Evolutionary conservation across 139 green algal species (phyloP).

Genomic region (Yamagishiella unicocca): DNA sequence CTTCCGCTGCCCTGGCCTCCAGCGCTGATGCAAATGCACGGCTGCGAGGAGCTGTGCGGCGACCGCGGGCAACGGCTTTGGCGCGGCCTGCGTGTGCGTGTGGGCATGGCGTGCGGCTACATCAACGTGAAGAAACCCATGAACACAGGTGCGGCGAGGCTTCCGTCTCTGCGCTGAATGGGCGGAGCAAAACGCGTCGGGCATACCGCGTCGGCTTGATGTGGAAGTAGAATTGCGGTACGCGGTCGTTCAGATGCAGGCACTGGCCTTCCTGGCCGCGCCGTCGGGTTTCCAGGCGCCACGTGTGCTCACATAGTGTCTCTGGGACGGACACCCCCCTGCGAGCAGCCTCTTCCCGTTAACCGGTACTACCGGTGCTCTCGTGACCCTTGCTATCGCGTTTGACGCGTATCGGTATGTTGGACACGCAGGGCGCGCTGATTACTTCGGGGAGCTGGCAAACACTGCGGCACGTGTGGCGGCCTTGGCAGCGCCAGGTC

Average conservation of each 20-base stretch:
- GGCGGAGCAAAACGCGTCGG: background rate
- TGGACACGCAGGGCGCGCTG: constrained; percentile 72
- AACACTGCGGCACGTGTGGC: constrained; percentile 85
- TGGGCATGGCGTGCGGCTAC: constrained; percentile 82
- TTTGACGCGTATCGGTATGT: too few relatives aligned
- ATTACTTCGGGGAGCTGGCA: constrained; percentile 87
- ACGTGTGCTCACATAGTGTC: too few relatives aligned
- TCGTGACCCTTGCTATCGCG: constrained; percentile 7
- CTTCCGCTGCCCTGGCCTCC: constrained; percentile 76
- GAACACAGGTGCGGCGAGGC: constrained; percentile 85
- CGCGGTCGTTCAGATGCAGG: too few relatives aligned
- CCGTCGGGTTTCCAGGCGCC: too few relatives aligned
- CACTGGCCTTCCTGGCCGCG: too few relatives aligned
- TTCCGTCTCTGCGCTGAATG: background rate
- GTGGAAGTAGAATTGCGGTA: too few relatives aligned
- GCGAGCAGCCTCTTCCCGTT: too few relatives aligned
- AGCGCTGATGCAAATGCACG: constrained; percentile 69
- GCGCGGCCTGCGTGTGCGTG: constrained; percentile 78
- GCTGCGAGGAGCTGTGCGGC: constrained; percentile 58
- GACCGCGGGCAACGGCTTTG: constrained; percentile 65
- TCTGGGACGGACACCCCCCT: too few relatives aligned
- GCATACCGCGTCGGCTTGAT: too few relatives aligned
- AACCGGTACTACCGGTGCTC: too few relatives aligned
- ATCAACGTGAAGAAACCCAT: constrained; percentile 76
- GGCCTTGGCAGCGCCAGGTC: constrained; percentile 75